These are phyloP conservation scores for Apium graveolens DNA, from an alignment of 129 eudicot species.

Conservation along the genomic window DNA sequence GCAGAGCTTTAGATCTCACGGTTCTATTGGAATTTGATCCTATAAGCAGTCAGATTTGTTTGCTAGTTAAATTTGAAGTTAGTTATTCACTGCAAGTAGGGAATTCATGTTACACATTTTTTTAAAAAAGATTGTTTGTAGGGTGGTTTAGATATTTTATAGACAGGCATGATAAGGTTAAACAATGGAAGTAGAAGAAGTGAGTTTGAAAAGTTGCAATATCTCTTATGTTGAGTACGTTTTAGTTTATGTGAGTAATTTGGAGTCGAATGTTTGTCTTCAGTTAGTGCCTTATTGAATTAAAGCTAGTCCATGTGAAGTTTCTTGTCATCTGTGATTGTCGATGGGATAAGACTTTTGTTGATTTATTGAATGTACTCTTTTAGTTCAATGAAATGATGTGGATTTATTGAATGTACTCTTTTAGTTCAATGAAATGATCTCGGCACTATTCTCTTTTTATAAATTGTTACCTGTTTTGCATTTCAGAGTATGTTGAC, in stretches of 20 bases:
- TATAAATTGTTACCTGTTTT: constrained; percentile 32
- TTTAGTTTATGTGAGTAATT: not conserved
- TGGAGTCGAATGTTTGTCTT: not conserved
- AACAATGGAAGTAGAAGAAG: not conserved
- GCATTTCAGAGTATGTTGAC: constrained; percentile 83
- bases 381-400: constrained; percentile 15
- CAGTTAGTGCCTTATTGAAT: not conserved
- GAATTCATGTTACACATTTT: not conserved
- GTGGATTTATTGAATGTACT: constrained; percentile 10
- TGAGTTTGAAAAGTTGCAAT: not conserved
- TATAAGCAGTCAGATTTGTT: not conserved
- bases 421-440: constrained; percentile 12
- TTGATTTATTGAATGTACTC: constrained; percentile 6
- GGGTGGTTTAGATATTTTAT: not conserved
- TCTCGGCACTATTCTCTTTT: constrained; percentile 20
- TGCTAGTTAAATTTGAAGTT: not conserved
- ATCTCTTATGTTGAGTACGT: not conserved
- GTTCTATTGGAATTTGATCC: not conserved
- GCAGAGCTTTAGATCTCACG: not conserved
- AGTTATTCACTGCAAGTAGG: not conserved
- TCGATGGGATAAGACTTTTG: constrained; percentile 11
- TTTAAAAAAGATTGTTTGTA: not conserved
- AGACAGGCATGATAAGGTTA: not conserved
- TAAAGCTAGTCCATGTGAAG: not conserved
- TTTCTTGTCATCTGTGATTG: constrained; percentile 3